phyloP scores from a whole-genome alignment of 2,329 filamentous ascomycete genomes.

The Fusarium cyanostomum region DNA sequence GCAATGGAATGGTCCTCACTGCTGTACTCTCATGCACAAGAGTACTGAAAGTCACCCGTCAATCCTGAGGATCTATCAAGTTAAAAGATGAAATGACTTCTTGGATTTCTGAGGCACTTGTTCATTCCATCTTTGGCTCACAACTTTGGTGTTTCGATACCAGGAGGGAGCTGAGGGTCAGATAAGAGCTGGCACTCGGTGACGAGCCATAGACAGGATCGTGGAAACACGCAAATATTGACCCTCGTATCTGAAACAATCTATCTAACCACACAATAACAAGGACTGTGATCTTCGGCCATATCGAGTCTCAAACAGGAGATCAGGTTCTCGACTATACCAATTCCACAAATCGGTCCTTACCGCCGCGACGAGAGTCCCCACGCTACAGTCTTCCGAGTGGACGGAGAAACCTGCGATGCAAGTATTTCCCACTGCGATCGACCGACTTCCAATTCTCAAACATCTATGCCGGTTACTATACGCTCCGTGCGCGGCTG shows the following conservation, averaged over 20 bases:
- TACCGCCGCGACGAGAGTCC: not conserved
- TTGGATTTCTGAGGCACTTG: too few relatives aligned
- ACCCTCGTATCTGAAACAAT: not conserved
- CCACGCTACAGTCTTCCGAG: not conserved
- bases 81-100: too few relatives aligned
- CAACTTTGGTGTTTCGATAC: not conserved
- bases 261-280: not conserved
- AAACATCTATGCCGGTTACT: not conserved
- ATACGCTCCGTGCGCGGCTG: not conserved
- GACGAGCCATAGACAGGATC: not conserved
- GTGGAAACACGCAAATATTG: not conserved
- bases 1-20: too few relatives aligned
- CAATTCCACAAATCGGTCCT: slow-evolving; percentile 1
- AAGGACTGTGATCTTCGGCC: not conserved
- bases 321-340: too few relatives aligned
- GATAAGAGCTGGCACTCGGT: not conserved
- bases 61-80: too few relatives aligned
- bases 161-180: not conserved
- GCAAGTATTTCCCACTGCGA: not conserved
- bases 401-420: not conserved
- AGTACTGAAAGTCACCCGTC: too few relatives aligned
- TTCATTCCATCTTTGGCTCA: too few relatives aligned
- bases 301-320: not conserved
- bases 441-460: not conserved
- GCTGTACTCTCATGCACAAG: too few relatives aligned